Base-by-base conservation (phyloP, 495 filamentous ascomycete species). In the Achaetomiella virescens region DNA sequence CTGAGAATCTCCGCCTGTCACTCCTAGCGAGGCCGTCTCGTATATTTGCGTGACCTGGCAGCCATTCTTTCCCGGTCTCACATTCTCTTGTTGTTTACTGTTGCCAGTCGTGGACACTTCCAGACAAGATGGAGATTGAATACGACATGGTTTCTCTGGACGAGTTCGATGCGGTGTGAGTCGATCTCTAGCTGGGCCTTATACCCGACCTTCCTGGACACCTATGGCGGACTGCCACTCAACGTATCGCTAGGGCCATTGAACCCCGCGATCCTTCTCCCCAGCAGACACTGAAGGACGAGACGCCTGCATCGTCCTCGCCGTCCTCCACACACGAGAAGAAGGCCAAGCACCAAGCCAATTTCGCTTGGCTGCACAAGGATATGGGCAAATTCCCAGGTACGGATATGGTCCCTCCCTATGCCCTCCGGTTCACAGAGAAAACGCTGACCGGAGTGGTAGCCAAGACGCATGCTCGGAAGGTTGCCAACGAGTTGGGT, bases 391-490 rank as follows among this genome's bases (percentile, higher is more conserved):
- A 67, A 38, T 70, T 40, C 38, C 67, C 67, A 17, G 66, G 66
- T 67, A 49, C 38, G 57, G 41, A 27, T 2, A 18, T 27, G n/a
- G 15, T 20, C 9, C 14, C 29, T 12, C 27, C 15, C 12, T 22
- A 35, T 43, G 17, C 21, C n/a, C 25, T 40, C 37, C 8, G 17
- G 29, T 24, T 21, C 35, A n/a, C 11, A 5, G n/a, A 20, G 37
- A n/a, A n/a, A n/a, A n/a, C 24, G 42, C 27, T 62, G 35, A 47
- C 29, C n/a, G 52, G 24, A 22, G 18, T 6, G n/a, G 8, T 25
- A 91, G 90, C 90, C 29, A 95, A 93, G 66, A 76, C 84, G 57
- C 89, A 96, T 68, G 89, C 87, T 40, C 81, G 80, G 57, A 84
- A 81, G 41, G 88, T 91, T 14, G 85, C 83, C 12, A 75, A 78